Evolutionary conservation across 345 rosid species (phyloP).

Genomic region (Clarkia xantiana): DNA sequence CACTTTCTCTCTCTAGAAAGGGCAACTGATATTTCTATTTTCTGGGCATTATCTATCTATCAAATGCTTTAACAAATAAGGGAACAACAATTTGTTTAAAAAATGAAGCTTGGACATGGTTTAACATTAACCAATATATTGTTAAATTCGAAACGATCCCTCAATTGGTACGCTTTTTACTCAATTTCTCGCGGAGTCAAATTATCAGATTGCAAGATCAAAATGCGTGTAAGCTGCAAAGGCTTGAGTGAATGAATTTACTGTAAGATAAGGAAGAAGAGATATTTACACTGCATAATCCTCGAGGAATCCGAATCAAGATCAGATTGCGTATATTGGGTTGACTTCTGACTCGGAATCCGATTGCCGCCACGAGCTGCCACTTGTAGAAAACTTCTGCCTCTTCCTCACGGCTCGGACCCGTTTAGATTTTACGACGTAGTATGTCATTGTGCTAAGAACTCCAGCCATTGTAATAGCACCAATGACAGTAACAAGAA

Average conservation of each 20-base stretch:
- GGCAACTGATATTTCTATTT: too few species aligned
- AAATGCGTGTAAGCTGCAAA: background rate
- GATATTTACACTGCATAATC: background rate
- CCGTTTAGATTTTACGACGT: constrained; percentile 49
- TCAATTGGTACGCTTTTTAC: too few species aligned
- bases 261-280: background rate
- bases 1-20: too few species aligned
- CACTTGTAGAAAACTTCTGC: constrained; percentile 28
- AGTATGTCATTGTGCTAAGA: constrained; percentile 62
- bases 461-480: constrained; percentile 57
- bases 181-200: too few species aligned
- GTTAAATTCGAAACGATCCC: too few species aligned
- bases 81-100: too few species aligned
- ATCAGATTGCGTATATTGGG: constrained; percentile 67
- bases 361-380: constrained; percentile 21
- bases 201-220: too few species aligned
- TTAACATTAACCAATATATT: too few species aligned
- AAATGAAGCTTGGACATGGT: too few species aligned
- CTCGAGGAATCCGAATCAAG: background rate
- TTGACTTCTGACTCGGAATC: constrained; percentile 56
- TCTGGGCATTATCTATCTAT: too few species aligned
- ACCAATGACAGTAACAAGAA: constrained; percentile 61
- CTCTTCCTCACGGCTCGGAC: constrained; percentile 40
- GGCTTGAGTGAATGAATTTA: constrained; percentile 2
- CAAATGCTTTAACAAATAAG: too few species aligned